These are phyloP conservation scores for Colletotrichum sp. DNA, from an alignment of 2,329 filamentous ascomycete species.

Conservation along the genomic window DNA sequence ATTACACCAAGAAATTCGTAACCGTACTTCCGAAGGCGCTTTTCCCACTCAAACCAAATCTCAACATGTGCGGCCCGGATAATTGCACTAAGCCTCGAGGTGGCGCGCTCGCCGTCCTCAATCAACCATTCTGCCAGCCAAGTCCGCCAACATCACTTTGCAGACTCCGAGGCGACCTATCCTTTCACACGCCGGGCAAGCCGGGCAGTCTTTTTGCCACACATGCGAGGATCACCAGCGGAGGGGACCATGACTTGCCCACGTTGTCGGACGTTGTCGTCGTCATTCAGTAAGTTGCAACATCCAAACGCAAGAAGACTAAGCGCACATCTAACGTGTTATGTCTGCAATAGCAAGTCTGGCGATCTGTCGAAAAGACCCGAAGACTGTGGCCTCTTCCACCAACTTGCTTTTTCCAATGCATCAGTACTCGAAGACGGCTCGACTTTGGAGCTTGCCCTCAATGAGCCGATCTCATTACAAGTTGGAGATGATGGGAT, in stretches of 20 bases:
- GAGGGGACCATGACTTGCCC: neutral
- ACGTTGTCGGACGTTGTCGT: conserved; percentile 33
- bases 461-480: conserved; percentile 45
- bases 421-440: conserved; percentile 2
- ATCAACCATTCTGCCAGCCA: conserved; percentile 18
- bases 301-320: neutral
- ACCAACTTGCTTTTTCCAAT: conserved; percentile 37
- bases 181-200: conserved; percentile 47
- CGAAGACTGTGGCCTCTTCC: conserved; percentile 47
- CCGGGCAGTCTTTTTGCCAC: conserved; percentile 43
- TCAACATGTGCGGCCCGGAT: conserved; percentile 50
- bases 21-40: neutral
- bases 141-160: neutral
- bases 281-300: conserved; percentile 48
- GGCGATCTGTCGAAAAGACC: conserved; percentile 47
- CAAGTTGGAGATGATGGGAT: conserved; percentile 51
- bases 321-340: neutral
- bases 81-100: conserved; percentile 44
- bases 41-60: neutral
- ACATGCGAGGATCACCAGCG: conserved; percentile 45
- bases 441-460: conserved; percentile 34
- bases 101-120: conserved; percentile 51
- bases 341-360: conserved; percentile 32
- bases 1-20: neutral
- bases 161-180: conserved; percentile 39